These are phyloP conservation scores for Drechslerella coelobrocha DNA, from an alignment of 2,329 filamentous ascomycete genomes.

Conservation along the genomic window DNA sequence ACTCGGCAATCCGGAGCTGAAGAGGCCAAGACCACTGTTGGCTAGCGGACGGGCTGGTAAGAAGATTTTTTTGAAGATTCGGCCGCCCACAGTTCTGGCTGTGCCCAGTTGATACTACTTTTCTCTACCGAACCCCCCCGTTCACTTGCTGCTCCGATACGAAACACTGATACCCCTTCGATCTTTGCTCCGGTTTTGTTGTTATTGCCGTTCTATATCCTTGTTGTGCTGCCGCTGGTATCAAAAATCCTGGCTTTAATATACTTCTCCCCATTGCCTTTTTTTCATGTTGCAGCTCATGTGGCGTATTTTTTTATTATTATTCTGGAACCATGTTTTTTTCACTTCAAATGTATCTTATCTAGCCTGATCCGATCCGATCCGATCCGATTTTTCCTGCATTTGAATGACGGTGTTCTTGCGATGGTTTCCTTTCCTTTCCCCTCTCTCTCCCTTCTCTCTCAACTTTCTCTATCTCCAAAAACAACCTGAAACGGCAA, in stretches of 20 bases:
- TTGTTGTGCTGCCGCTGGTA: too few relatives aligned
- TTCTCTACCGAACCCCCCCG: background rate
- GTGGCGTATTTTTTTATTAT: background rate
- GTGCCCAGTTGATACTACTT: background rate
- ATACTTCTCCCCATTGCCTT: too few relatives aligned
- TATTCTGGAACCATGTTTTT: slow-evolving; percentile 1
- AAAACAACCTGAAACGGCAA: too few relatives aligned
- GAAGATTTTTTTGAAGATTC: background rate
- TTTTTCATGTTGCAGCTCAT: too few relatives aligned
- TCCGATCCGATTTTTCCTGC: background rate
- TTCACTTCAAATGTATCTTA: slow-evolving; percentile 3
- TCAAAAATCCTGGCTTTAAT: too few relatives aligned
- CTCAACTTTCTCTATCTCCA: background rate
- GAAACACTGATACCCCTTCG: slow-evolving; percentile 3
- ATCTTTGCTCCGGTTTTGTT: background rate
- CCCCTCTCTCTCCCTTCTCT: background rate
- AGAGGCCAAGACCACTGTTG: background rate
- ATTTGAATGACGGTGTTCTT: slow-evolving; percentile 6
- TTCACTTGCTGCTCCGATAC: background rate
- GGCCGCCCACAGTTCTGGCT: background rate
- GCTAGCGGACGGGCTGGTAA: background rate
- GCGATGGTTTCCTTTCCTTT: background rate
- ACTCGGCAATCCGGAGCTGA: background rate
- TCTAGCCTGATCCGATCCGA: background rate
- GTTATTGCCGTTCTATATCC: background rate